Evolutionary conservation across 139 green algal species (phyloP), one percentile per base, ranked within the genome.

Genomic region (Pedinophyceae sp.): DNA sequence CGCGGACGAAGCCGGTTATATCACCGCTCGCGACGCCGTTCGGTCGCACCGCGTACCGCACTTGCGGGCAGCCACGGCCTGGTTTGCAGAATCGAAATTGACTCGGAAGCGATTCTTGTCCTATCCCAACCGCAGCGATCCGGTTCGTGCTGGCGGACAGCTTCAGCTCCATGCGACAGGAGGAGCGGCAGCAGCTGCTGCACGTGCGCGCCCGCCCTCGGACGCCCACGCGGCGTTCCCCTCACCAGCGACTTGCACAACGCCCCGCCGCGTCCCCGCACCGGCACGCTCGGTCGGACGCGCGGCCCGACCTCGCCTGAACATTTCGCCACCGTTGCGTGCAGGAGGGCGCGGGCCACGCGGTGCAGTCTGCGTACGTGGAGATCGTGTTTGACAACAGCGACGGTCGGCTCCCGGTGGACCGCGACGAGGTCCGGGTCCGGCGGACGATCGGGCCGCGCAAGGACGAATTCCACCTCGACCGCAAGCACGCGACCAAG

Each of bases 311-410:
- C n/a, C n/a, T n/a, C n/a, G n/a, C n/a, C n/a, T n/a, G n/a, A n/a
- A n/a, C n/a, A n/a, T n/a, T n/a, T n/a, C n/a, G n/a, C n/a, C n/a
- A n/a, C n/a, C n/a, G n/a, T n/a, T n/a, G n/a, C n/a, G n/a, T 68
- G 58, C 80, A 97, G 79, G 91, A 99, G 65, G 93, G 91, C 22
- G 81, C 85, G 18, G 91, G 91, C 1, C 66, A 93, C 48, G 72
- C 77, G 17, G 81, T 93, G 19, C 61, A 83, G 22, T 81, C 58
- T 20, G 91, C 89, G 2, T 95, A 85, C 61, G 91, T 98, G 30
- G 91, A 99, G 73, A 70, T 99, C 29, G 82, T 98, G 0, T 93
- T 99, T 62, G 89, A 98, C 73, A 99, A 99, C 79, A 70, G 59
- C 3, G 91, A 99, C 55, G 73, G 75, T 28, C 71, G 91, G 16